Evolutionary conservation across 306 rosid species (phyloP), one percentile per base, ranked within the genome.

Genomic region (Aeschynomene evenia): DNA sequence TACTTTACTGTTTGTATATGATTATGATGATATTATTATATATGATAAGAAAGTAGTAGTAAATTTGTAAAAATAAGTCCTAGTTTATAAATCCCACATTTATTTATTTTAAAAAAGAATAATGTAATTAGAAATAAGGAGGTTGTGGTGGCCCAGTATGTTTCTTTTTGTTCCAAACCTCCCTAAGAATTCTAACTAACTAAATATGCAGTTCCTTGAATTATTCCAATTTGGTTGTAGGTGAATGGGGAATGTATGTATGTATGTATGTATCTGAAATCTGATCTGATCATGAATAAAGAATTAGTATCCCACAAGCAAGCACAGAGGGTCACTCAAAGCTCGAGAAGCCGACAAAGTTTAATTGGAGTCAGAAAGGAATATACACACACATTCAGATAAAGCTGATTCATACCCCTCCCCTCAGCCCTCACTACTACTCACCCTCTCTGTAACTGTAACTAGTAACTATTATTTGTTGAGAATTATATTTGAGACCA

Each of bases 401-500:
- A 79, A 76, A 81, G 83, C 80, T 64, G 76, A 31, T 40, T 67
- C 84, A 81, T 81, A 69, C 76, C 76, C 84, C n/a, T n/a, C n/a
- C n/a, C n/a, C n/a, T n/a, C n/a, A n/a, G n/a, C n/a, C n/a, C n/a
- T n/a, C n/a, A n/a, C n/a, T n/a, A n/a, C n/a, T n/a, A n/a, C n/a
- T n/a, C n/a, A n/a, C n/a, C n/a, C n/a, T n/a, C n/a, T n/a, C n/a
- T n/a, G n/a, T n/a, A n/a, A n/a, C n/a, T n/a, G n/a, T n/a, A n/a
- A n/a, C n/a, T n/a, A n/a, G n/a, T n/a, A n/a, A n/a, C n/a, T n/a
- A n/a, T n/a, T n/a, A n/a, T n/a, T n/a, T n/a, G n/a, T n/a, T n/a
- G n/a, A n/a, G n/a, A n/a, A n/a, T n/a, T n/a, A n/a, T n/a, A n/a
- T n/a, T n/a, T n/a, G n/a, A n/a, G n/a, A n/a, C n/a, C n/a, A n/a